Evolutionary conservation across 495 filamentous ascomycete genomes (phyloP), one percentile per base, ranked within the genome.

Genomic region (Trichoderma parareesei): DNA sequence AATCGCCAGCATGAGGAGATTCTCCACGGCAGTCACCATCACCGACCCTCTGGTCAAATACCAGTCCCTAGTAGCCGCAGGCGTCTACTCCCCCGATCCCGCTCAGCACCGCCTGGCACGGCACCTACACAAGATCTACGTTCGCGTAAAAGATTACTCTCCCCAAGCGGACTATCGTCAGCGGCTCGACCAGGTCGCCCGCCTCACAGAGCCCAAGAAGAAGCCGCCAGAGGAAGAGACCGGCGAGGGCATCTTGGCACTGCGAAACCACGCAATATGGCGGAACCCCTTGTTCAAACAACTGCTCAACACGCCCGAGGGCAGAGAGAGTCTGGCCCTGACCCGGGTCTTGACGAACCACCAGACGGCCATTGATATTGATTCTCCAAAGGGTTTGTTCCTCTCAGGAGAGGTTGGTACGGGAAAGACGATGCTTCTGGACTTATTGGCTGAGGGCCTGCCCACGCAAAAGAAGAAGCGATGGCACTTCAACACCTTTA

Each of bases 401-500:
- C 76, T 90, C 4, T 86, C 88, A 38, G 87, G 88, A 1, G 87
- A 89, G 65, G 88, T 91, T 6, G 88, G 88, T 10, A 88, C 85
- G 0, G 87, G 88, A 5, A 90, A 90, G 71, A 84, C 79, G 9
- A 88, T 91, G 83, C 79, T 91, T 4, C 76, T 88, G 1, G 88
- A 90, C 68, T 75, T 90, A 10, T 82, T 91, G 38, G 85, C 85
- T 16, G 85, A 88, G 61, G 85, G 84, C 60, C 72, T 90, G 6
- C 89, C 89, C 4, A 88, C 81, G 16, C 73, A 75, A 16, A 83
- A 82, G 68, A 90, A 92, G 73, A 78, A 80, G 63, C 75, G 87
- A 64, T 90, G 85, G 84, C 87, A 91, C 71, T 91, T 89, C 73
- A 88, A 88, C 70, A 88, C 84, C 0, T 91, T 91, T 67, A 90